Evolutionary conservation across 148 eudicot genomes (phyloP).

Genomic region (Fagopyrum esculentum): DNA sequence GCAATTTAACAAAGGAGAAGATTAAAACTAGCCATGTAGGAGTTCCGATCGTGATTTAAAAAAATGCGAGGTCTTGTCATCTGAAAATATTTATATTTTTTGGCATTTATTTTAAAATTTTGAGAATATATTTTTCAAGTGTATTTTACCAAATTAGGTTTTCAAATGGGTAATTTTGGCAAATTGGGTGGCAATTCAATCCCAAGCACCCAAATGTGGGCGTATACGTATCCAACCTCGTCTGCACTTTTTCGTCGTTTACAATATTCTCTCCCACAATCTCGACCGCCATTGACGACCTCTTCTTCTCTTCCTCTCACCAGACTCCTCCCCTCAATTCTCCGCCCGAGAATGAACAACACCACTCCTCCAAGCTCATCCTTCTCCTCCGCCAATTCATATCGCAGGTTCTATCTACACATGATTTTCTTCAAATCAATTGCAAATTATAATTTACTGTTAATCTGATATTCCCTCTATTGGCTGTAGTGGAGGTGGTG

Average conservation of each 20-base stretch:
- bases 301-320: slow-evolving; percentile 1
- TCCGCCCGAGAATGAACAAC: background rate
- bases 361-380: slow-evolving; percentile 14
- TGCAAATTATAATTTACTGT: background rate
- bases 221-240: background rate
- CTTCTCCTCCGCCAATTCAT: slow-evolving; percentile 22
- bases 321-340: background rate
- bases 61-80: too few species aligned
- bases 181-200: too few species aligned
- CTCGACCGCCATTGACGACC: slow-evolving; percentile 1
- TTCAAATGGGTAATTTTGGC: background rate
- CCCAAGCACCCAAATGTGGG: background rate
- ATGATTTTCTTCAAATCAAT: background rate
- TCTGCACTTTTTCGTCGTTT: background rate
- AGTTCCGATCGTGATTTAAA: too few species aligned
- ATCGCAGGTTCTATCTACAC: slow-evolving; percentile 22
- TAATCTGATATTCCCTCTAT: background rate
- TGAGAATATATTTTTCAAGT: background rate
- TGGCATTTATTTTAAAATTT: too few species aligned
- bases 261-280: background rate
- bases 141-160: background rate
- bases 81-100: too few species aligned
- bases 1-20: too few species aligned
- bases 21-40: too few species aligned
- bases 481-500: slow-evolving; percentile 24